These are phyloP conservation scores for Aspergillus fumigatus DNA, from an alignment of 2,329 filamentous ascomycete genomes.

Conservation along the genomic window DNA sequence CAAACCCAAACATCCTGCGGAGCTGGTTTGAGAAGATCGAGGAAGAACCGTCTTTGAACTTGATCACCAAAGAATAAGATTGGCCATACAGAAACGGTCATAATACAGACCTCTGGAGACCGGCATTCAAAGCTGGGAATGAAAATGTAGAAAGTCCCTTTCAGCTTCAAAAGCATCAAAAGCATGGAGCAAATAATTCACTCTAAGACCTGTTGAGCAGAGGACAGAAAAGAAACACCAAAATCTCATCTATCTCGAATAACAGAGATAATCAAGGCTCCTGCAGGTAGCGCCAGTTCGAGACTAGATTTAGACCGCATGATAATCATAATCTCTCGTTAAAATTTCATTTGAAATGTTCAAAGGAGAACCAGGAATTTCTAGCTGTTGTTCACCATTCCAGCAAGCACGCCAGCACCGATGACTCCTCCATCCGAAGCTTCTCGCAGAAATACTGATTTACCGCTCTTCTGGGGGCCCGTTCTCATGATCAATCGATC, in stretches of 20 bases:
- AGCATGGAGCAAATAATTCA: neutral
- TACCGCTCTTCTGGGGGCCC: conserved; percentile 42
- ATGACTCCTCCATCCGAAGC: conserved; percentile 53
- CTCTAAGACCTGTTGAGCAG: neutral
- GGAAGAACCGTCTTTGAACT: neutral
- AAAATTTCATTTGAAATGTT: neutral
- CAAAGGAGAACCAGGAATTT: neutral
- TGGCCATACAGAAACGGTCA: neutral
- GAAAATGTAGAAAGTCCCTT: neutral
- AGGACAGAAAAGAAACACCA: neutral
- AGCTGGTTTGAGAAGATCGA: neutral
- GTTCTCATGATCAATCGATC: conserved; percentile 50
- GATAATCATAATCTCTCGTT: neutral
- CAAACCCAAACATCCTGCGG: neutral
- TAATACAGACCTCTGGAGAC: neutral
- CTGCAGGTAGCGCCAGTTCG: neutral
- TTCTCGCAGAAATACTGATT: conserved; percentile 49
- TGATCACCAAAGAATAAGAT: neutral
- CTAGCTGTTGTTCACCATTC: conserved; percentile 38
- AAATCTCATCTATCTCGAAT: neutral
- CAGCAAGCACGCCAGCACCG: conserved; percentile 52
- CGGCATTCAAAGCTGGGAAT: neutral
- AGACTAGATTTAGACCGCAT: neutral
- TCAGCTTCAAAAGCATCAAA: neutral
- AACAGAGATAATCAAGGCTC: neutral